Percentiles rank a stretch among this genome's conserved stretches.
phyloP scores from a whole-genome alignment of 306 rosid genomes.

The Hippophae tibetana region DNA sequence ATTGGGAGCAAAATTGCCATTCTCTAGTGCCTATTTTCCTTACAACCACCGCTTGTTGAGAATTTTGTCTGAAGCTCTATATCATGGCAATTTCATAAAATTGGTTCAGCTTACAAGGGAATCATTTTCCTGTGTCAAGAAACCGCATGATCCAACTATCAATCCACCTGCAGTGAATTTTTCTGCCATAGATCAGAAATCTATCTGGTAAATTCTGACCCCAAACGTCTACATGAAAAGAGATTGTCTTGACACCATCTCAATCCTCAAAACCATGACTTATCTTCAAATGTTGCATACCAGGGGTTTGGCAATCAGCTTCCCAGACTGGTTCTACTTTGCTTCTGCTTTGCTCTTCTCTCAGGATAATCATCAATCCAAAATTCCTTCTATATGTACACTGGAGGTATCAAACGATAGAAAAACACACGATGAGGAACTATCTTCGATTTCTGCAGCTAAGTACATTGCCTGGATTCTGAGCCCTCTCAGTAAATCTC shows the following conservation, averaged over 20 bases:
- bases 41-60: slow-evolving; percentile 19
- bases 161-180: slow-evolving; percentile 13
- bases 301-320: slow-evolving; percentile 38
- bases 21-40: slow-evolving; percentile 33
- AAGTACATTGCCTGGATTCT: slow-evolving; percentile 35
- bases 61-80: slow-evolving; percentile 28
- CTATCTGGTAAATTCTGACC: slow-evolving; percentile 30
- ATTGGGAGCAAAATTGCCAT: slow-evolving; percentile 28
- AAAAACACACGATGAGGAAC: slow-evolving; percentile 8
- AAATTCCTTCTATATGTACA: slow-evolving; percentile 8
- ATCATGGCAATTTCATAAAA: slow-evolving; percentile 12
- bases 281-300: slow-evolving; percentile 11
- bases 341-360: slow-evolving; percentile 33
- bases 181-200: slow-evolving; percentile 22
- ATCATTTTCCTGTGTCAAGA: not conserved
- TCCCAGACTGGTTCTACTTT: slow-evolving; percentile 31
- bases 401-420: slow-evolving; percentile 9
- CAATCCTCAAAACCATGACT: slow-evolving; percentile 3
- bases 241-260: slow-evolving; percentile 12
- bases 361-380: slow-evolving; percentile 4
- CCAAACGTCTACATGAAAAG: slow-evolving; percentile 9
- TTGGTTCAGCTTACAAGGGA: slow-evolving; percentile 6
- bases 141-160: slow-evolving; percentile 1
- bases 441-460: slow-evolving; percentile 19
- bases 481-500: slow-evolving; percentile 16